These are phyloP conservation scores for Exophiala bonariae DNA, from an alignment of 2,329 filamentous ascomycete genomes.

Conservation along the genomic window DNA sequence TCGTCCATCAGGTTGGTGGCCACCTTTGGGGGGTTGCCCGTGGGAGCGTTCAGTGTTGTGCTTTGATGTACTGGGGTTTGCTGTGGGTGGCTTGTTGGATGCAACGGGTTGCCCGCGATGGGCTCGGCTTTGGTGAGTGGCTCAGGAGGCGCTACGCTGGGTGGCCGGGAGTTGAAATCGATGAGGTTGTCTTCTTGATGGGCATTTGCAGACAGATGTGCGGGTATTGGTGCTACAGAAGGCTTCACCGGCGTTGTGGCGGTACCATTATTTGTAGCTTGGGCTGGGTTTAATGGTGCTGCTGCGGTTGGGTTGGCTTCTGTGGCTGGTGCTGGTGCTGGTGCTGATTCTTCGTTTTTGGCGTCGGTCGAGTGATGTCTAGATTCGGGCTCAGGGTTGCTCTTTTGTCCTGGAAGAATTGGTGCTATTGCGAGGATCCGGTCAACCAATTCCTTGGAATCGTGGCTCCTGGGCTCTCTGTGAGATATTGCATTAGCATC, in stretches of 20 bases:
- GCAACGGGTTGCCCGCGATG: constrained; percentile 8
- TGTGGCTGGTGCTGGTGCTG: constrained; percentile 37
- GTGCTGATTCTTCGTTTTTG: neutral
- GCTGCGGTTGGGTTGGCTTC: constrained; percentile 40
- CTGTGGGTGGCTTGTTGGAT: constrained; percentile 18
- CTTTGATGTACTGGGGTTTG: constrained; percentile 8
- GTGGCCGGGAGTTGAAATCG: constrained; percentile 30
- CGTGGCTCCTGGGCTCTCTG: constrained; percentile 23
- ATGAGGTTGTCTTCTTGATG: constrained; percentile 27
- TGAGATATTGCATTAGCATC: constrained; percentile 1
- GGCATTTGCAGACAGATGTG: neutral
- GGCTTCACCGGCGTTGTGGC: too few species aligned
- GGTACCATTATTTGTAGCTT: too few species aligned
- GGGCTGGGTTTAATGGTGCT: constrained; percentile 35
- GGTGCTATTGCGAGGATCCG: constrained; percentile 87
- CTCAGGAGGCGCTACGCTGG: constrained; percentile 24
- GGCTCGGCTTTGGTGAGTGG: constrained; percentile 10
- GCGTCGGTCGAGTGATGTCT: constrained; percentile 13
- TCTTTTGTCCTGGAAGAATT: constrained; percentile 71
- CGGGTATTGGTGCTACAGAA: too few species aligned
- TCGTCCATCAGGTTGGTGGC: constrained; percentile 25
- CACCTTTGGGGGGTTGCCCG: constrained; percentile 1
- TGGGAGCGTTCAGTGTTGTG: constrained; percentile 5
- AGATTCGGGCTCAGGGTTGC: constrained; percentile 10
- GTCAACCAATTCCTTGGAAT: constrained; percentile 41